Evolutionary conservation across 768 basidiomycete species (phyloP), one percentile per base, ranked within the genome.

Genomic region (Podaxis sp.): DNA sequence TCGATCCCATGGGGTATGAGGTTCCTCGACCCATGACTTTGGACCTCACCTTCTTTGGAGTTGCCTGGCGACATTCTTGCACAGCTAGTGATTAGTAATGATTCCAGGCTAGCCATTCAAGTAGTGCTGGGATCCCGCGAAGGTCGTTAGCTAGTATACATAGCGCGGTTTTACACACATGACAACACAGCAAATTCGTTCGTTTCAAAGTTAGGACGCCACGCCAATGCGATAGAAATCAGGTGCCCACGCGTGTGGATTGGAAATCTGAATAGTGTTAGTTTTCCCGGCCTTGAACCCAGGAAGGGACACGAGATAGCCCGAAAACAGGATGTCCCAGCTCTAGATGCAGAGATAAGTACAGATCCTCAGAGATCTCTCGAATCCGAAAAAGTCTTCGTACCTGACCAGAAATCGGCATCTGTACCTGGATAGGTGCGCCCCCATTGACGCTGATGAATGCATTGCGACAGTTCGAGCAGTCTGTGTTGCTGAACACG

Each of bases 361-460:
- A 36, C n/a, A 19, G 25, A 15, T 11, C 27, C 6, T 19, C 33
- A 9, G 33, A 33, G 33, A 33, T 33, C 33, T 17, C 17, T 40
- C 5, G 15, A 47, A 53, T 19, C 8, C 27, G 40, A 24, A 37
- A 52, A 25, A 9, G 8, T 46, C 8, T 40, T 67, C 74, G 37
- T 63, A 80, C 80, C 77, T 82, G 79, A 9, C 72, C 80, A 27
- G 80, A 80, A 59, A 82, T 75, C 2, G 80, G 80, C 76, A 81
- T 77, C 63, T 81, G 78, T 15, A 72, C 76, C 67, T 79, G 75
- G 3, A 80, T 75, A 2, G 76, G 69, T 6, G 73, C 59, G 6
- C 78, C 80, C 15, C 78, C 79, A 63, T 82, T 82, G 9, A 82
- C 75, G 63, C 80, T 80, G 40, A 82, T 72, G 47, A 77, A 77